Conservation (phyloP, 179 eudicot species). For the Actinidia polygama region DNA sequence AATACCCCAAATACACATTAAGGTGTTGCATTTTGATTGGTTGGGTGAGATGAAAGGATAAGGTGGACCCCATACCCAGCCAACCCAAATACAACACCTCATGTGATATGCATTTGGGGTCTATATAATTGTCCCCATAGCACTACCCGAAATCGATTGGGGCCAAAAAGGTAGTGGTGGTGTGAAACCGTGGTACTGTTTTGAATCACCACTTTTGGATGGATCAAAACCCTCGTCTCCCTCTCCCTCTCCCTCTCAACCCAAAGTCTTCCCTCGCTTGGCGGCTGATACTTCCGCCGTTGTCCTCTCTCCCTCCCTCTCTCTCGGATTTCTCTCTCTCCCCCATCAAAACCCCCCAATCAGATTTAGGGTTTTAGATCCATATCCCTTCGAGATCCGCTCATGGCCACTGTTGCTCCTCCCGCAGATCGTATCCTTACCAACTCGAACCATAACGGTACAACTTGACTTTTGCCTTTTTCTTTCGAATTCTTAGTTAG, state of each 20-base stretch:
- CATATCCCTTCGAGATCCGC: slow-evolving; percentile 23
- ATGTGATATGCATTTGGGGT: too few relatives aligned
- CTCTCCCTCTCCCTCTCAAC: slow-evolving; percentile 24
- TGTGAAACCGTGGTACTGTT: slow-evolving; percentile 39
- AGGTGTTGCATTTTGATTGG: too few relatives aligned
- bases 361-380: slow-evolving; percentile 29
- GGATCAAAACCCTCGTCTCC: slow-evolving; percentile 35
- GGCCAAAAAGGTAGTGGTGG: background rate
- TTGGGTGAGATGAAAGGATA: too few relatives aligned
- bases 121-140: too few relatives aligned
- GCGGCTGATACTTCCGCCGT: slow-evolving; percentile 27
- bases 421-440: slow-evolving; percentile 70
- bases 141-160: background rate
- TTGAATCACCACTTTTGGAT: slow-evolving; percentile 35
- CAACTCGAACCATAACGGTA: background rate
- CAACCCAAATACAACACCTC: too few relatives aligned
- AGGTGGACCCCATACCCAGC: too few relatives aligned
- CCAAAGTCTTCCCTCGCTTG: slow-evolving; percentile 33
- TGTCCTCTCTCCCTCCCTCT: background rate
- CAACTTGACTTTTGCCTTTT: background rate
- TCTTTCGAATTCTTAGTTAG: background rate
- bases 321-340: background rate
- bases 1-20: too few relatives aligned
- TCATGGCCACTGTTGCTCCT: slow-evolving; percentile 67
- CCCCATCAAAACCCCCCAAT: background rate